A percentile compares a stretch with the other conserved stretches of the same genome.
Conservation (phyloP, 805 yeast species). For the Metschnikowia kunwiensis region DNA sequence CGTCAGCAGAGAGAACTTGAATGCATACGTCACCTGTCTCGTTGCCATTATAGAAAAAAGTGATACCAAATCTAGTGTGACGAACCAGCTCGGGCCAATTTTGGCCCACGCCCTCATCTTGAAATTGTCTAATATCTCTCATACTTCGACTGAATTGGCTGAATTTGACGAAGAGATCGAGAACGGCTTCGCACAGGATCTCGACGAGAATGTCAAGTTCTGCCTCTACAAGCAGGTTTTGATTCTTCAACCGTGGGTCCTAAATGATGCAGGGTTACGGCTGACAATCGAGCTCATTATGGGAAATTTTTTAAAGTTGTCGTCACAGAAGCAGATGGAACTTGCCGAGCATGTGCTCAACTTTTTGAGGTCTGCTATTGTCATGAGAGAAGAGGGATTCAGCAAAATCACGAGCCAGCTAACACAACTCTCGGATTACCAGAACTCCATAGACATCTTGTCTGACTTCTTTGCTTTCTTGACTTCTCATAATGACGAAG, state of each 20-base stretch:
- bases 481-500: constrained; percentile 37
- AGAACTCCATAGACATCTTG: constrained; percentile 15
- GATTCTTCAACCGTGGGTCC: constrained; percentile 28
- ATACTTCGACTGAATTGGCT: constrained; percentile 10
- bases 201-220: constrained; percentile 24
- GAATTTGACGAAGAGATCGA: constrained; percentile 13
- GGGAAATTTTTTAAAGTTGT: constrained; percentile 27
- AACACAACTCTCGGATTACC: constrained; percentile 19
- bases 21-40: constrained; percentile 27
- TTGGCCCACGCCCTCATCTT: constrained; percentile 28
- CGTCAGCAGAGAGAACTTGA: constrained; percentile 23
- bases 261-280: constrained; percentile 33
- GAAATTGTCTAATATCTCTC: constrained; percentile 26
- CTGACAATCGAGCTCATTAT: constrained; percentile 32
- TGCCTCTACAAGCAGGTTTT: constrained; percentile 34
- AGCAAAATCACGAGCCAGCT: constrained; percentile 16
- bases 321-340: constrained; percentile 16
- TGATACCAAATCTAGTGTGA: constrained; percentile 2
- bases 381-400: constrained; percentile 31
- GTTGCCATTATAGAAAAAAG: constrained; percentile 31
- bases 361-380: constrained; percentile 32
- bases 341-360: constrained; percentile 31
- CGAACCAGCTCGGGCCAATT: constrained; percentile 11
- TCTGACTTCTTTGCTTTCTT: constrained; percentile 30
- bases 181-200: constrained; percentile 11